A percentile compares a stretch with the other conserved stretches of the same genome.
These are phyloP conservation scores for Tetracladium maxilliforme DNA, from an alignment of 2,329 filamentous ascomycete species.

Conservation along the genomic window DNA sequence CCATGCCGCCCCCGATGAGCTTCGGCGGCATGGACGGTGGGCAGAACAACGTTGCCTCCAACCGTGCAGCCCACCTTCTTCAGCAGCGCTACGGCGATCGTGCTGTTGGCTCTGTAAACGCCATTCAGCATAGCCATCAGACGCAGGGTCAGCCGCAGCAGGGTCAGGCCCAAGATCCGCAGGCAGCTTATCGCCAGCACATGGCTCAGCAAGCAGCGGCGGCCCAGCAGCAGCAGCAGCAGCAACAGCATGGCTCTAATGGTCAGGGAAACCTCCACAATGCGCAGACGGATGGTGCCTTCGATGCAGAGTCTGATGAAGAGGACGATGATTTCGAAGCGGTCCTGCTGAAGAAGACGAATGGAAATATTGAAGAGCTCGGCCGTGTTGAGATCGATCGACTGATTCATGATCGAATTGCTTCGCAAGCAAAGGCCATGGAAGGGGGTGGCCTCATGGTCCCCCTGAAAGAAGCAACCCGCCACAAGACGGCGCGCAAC, in stretches of 20 bases:
- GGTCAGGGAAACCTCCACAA: constrained; percentile 22
- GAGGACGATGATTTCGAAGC: constrained; percentile 36
- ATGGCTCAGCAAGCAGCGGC: constrained; percentile 12
- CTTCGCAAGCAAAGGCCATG: constrained; percentile 49
- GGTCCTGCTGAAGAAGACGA: constrained; percentile 40
- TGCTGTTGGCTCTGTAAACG: constrained; percentile 52
- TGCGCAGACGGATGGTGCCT: constrained; percentile 65
- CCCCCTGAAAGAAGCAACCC: constrained; percentile 33
- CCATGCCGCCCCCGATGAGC: no score
- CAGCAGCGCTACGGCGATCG: constrained; percentile 45
- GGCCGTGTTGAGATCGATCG: constrained; percentile 50
- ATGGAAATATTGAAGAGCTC: constrained; percentile 38
- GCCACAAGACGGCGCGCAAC: constrained; percentile 8
- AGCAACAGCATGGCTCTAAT: constrained; percentile 24
- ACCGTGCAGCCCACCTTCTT: constrained; percentile 40
- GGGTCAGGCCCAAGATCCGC: constrained; percentile 6
- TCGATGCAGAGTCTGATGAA: no score
- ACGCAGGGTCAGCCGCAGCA: constrained; percentile 13
- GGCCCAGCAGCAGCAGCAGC: constrained; percentile 16
- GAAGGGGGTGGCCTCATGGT: constrained; percentile 67
- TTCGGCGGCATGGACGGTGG: no score
- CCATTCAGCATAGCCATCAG: constrained; percentile 26
- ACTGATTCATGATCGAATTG: constrained; percentile 54
- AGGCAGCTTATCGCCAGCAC: constrained; percentile 7
- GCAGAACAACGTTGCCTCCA: no score